A percentile compares a stretch with the other conserved stretches of the same genome.
Conservation (phyloP, 305 asterid species). For the Euphrasia arctica region DNA sequence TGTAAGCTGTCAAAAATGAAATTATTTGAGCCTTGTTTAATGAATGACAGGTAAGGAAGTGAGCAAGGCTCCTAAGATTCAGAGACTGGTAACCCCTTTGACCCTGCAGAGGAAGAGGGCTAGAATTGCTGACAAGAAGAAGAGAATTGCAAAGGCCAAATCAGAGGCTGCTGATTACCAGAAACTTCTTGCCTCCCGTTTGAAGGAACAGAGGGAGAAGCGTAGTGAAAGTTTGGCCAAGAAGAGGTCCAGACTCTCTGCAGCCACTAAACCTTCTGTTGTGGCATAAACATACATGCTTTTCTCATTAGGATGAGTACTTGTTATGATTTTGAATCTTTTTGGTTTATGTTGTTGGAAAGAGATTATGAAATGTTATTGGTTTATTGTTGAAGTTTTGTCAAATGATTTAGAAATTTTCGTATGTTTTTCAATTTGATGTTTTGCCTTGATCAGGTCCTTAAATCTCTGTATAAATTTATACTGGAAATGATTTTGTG, state of each 20-base stretch:
- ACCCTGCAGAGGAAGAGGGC: constrained; percentile 55
- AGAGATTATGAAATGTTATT: neutral
- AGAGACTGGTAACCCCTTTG: constrained; percentile 53
- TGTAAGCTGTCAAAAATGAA: neutral
- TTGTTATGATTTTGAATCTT: neutral
- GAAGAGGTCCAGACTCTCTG: constrained; percentile 3
- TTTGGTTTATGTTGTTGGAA: neutral
- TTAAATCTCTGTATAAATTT: too few relatives aligned
- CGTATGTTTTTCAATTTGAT: neutral
- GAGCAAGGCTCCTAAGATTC: constrained; percentile 56
- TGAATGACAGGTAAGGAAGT: constrained; percentile 35
- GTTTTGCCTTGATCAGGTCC: too few relatives aligned
- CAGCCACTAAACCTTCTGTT: neutral
- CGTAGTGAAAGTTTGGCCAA: constrained; percentile 14
- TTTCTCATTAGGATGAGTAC: neutral
- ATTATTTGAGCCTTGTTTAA: neutral
- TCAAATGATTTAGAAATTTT: neutral
- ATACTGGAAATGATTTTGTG: too few relatives aligned
- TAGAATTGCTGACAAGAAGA: constrained; percentile 52
- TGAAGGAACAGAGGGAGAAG: constrained; percentile 13
- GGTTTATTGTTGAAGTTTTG: neutral
- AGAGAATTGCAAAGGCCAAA: constrained; percentile 38
- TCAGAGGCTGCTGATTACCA: constrained; percentile 14
- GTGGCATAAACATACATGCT: neutral
- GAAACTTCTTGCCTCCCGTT: constrained; percentile 12